A percentile compares a stretch with the other conserved stretches of the same genome.
Evolutionary conservation across 2,329 filamentous ascomycete species (phyloP).

Genomic region (Venturia carpophila): DNA sequence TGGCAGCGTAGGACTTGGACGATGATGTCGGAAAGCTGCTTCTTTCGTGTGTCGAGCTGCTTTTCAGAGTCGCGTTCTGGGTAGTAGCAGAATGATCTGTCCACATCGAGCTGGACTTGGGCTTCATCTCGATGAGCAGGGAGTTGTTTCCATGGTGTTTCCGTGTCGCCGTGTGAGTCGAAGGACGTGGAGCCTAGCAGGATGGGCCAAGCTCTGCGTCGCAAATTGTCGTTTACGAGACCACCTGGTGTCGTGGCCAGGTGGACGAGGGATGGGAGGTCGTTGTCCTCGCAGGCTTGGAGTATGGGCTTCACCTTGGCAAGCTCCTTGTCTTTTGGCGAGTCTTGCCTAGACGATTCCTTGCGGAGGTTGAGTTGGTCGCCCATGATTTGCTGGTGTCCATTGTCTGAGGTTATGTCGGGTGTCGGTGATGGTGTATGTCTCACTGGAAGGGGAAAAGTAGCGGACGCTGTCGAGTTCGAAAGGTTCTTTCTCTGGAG

Average conservation of each 20-base stretch:
- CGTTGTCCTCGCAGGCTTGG: slow-evolving; percentile 34
- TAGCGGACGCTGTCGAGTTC: no score
- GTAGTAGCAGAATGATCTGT: slow-evolving; percentile 97
- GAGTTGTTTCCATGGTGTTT: slow-evolving; percentile 51
- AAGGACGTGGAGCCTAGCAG: slow-evolving; percentile 35
- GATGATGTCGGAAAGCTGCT: slow-evolving; percentile 73
- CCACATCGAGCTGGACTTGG: slow-evolving; percentile 85
- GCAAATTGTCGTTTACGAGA: slow-evolving; percentile 47
- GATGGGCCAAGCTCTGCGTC: slow-evolving; percentile 66
- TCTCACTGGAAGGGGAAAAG: neutral
- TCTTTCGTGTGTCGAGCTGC: slow-evolving; percentile 61
- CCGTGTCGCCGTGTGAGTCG: slow-evolving; percentile 22
- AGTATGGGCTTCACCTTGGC: slow-evolving; percentile 31
- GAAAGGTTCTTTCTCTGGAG: no score
- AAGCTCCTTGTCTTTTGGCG: slow-evolving; percentile 18
- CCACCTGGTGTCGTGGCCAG: slow-evolving; percentile 40
- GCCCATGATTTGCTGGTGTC: neutral
- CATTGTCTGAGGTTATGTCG: slow-evolving; percentile 1
- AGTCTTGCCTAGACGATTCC: neutral
- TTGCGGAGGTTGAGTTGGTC: neutral
- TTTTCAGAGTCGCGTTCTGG: slow-evolving; percentile 44
- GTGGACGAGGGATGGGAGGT: slow-evolving; percentile 34
- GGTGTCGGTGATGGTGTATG: neutral
- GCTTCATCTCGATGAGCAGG: slow-evolving; percentile 77
- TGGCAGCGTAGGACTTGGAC: slow-evolving; percentile 69